A percentile compares a stretch with the other conserved stretches of the same genome.
Conservation (phyloP, 306 rosid species). For the Abrus pulchellus region DNA sequence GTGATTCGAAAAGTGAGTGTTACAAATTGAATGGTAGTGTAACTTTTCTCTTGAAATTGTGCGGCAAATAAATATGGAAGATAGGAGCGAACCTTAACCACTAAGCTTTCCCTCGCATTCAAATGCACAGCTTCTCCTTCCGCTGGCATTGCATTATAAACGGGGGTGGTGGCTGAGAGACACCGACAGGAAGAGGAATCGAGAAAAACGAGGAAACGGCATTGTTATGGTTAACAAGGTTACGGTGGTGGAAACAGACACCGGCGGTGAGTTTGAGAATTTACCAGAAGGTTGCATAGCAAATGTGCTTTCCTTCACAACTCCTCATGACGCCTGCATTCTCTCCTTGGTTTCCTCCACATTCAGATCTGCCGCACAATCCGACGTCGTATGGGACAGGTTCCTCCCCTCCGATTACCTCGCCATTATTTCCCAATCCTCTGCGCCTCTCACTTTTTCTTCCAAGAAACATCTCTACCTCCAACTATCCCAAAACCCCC, state of each 20-base stretch:
- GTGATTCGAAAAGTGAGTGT: background rate
- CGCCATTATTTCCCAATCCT: constrained; percentile 44
- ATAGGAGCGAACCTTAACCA: constrained; percentile 50
- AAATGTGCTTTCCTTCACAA: constrained; percentile 64
- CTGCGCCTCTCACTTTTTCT: constrained; percentile 23
- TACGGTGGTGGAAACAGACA: background rate
- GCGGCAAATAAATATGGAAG: constrained; percentile 38
- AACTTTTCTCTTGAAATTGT: background rate
- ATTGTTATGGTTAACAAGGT: background rate
- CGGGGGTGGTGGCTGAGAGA: background rate
- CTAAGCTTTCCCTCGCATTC: constrained; percentile 50
- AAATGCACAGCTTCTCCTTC: background rate
- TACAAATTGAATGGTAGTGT: background rate
- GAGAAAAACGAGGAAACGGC: background rate
- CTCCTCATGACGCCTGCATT: constrained; percentile 67
- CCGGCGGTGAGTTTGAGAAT: constrained; percentile 32
- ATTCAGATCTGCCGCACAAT: constrained; percentile 67
- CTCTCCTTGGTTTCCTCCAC: constrained; percentile 58
- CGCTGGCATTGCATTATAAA: background rate
- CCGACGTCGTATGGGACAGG: constrained; percentile 74
- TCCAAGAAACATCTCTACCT: constrained; percentile 69
- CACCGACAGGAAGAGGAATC: background rate
- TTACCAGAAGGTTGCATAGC: constrained; percentile 76
- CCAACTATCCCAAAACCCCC: constrained; percentile 57
- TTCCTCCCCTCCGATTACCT: constrained; percentile 62